Percentiles rank a stretch among this genome's conserved stretches.
phyloP scores from a whole-genome alignment of 805 yeast genomes.

The Ogataea allantospora region DNA sequence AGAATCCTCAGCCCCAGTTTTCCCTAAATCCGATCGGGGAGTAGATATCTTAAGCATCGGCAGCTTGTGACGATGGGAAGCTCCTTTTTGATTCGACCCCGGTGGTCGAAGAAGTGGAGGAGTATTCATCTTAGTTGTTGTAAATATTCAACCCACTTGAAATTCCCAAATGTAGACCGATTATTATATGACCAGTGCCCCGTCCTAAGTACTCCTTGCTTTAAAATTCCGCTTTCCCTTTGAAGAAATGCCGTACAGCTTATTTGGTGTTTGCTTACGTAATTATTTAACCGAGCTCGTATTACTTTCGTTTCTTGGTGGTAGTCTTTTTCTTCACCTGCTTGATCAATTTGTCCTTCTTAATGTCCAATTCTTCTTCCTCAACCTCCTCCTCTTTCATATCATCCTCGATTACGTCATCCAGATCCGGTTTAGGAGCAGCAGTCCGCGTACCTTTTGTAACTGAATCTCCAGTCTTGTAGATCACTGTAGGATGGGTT shows the following conservation, averaged over 20 bases:
- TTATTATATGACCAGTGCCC: too few relatives aligned
- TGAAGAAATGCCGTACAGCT: constrained; percentile 3
- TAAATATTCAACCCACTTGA: not conserved
- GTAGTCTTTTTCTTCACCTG: constrained; percentile 33
- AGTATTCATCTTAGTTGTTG: constrained; percentile 34
- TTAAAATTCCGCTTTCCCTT: constrained; percentile 8
- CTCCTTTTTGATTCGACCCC: constrained; percentile 36
- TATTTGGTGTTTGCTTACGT: constrained; percentile 2
- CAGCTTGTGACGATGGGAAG: constrained; percentile 26
- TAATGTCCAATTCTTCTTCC: constrained; percentile 46
- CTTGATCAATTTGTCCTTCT: constrained; percentile 65
- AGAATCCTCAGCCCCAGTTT: not conserved
- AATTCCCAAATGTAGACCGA: too few relatives aligned
- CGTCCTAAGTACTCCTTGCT: constrained; percentile 5
- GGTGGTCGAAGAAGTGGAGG: constrained; percentile 49
- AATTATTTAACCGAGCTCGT: not conserved
- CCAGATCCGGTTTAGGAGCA: constrained; percentile 54
- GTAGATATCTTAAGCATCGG: constrained; percentile 27
- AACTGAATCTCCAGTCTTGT: constrained; percentile 66
- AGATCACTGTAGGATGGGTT: constrained; percentile 83
- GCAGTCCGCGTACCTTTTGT: constrained; percentile 33
- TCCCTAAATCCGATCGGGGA: too few relatives aligned
- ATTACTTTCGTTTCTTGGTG: constrained; percentile 12
- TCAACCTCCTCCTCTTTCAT: constrained; percentile 39
- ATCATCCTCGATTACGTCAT: constrained; percentile 68